Evolutionary conservation across 2,329 filamentous ascomycete genomes (phyloP).

Genomic region (Aspergillus tamarii): DNA sequence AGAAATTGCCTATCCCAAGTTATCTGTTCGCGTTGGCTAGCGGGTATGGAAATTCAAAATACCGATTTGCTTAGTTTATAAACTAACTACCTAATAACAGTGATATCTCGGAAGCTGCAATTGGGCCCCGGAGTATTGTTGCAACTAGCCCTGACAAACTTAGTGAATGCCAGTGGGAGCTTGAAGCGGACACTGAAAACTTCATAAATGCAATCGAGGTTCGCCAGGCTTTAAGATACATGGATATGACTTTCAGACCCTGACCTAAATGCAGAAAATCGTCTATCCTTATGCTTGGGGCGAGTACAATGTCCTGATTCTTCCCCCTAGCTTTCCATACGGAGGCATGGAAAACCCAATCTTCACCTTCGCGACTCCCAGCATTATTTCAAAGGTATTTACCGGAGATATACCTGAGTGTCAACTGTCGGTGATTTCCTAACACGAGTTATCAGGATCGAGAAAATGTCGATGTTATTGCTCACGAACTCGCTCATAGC

Average conservation of each 20-base stretch:
- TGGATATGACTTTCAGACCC: slow-evolving; percentile 7
- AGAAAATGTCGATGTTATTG: slow-evolving; percentile 94
- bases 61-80: not conserved
- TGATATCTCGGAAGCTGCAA: slow-evolving; percentile 81
- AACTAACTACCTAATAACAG: slow-evolving; percentile 49
- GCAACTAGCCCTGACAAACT: slow-evolving; percentile 88
- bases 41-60: slow-evolving; percentile 39
- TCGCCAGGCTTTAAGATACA: slow-evolving; percentile 38
- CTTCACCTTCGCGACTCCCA: slow-evolving; percentile 93
- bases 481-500: slow-evolving; percentile 75
- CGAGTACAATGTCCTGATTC: slow-evolving; percentile 88
- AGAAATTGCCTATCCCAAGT: slow-evolving; percentile 88
- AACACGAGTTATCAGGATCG: slow-evolving; percentile 55
- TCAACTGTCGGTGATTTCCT: not conserved
- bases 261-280: slow-evolving; percentile 48
- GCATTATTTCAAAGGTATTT: slow-evolving; percentile 76
- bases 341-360: slow-evolving; percentile 86
- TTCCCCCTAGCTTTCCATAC: slow-evolving; percentile 89
- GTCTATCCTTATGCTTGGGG: slow-evolving; percentile 93
- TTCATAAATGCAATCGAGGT: slow-evolving; percentile 84
- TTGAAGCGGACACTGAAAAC: slow-evolving; percentile 87
- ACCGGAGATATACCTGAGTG: not conserved
- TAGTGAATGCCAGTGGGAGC: slow-evolving; percentile 82
- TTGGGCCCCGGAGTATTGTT: slow-evolving; percentile 83
- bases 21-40: slow-evolving; percentile 92